Evolutionary conservation across 139 green algal species (phyloP).

Genomic region (Axilococcus clingmanii): DNA sequence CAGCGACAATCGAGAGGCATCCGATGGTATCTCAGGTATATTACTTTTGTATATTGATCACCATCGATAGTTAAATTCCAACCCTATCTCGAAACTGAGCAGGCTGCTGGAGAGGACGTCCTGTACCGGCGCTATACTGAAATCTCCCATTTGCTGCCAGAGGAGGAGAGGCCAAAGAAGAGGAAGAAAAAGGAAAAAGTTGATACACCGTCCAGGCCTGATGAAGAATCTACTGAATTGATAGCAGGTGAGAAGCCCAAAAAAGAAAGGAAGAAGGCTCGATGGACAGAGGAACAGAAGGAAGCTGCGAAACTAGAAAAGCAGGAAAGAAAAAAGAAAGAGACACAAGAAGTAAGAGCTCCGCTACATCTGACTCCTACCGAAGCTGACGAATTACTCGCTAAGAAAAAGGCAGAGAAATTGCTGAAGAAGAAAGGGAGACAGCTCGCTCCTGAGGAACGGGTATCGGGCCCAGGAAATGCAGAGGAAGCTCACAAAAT

Average conservation of each 20-base stretch:
- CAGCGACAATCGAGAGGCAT: no score
- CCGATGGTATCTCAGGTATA: no score
- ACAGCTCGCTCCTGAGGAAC: constrained; percentile 23
- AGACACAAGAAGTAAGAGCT: not conserved
- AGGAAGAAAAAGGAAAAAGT: not conserved
- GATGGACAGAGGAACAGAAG: constrained; percentile 29
- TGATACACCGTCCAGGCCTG: not conserved
- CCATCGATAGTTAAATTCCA: no score
- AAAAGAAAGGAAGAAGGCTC: constrained; percentile 20
- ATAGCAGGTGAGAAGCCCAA: no score
- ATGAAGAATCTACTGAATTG: no score
- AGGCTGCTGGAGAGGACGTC: no score
- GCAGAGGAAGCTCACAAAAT: constrained; percentile 55
- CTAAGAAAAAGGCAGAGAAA: constrained; percentile 28
- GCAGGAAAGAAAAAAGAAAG: constrained; percentile 1
- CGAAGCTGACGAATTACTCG: not conserved
- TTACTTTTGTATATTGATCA: no score
- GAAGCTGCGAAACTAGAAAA: constrained; percentile 12
- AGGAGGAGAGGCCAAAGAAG: not conserved
- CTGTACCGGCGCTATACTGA: not conserved
- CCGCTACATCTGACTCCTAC: not conserved
- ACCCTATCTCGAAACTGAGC: no score
- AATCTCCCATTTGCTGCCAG: not conserved
- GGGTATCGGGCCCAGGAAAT: constrained; percentile 49
- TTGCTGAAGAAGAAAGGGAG: constrained; percentile 7